Conservation (phyloP, 768 basidiomycete species). For the Phanerodontia chrysosporium region DNA sequence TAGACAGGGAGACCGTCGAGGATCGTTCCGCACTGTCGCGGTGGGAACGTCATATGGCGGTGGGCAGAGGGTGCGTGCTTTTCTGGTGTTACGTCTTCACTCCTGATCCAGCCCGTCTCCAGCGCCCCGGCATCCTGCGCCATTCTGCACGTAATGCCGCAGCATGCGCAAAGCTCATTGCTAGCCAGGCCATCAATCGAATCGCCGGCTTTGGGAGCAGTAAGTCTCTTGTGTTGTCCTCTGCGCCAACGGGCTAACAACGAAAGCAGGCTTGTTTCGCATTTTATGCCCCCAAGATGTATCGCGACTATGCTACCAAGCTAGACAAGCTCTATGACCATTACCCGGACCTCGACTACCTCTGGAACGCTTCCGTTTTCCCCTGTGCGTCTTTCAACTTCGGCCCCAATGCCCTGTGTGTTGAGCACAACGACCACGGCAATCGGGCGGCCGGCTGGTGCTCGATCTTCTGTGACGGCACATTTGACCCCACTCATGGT, state of each 20-base stretch:
- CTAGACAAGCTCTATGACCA: background rate
- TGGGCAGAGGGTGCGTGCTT: background rate
- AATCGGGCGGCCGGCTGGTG: constrained; percentile 8
- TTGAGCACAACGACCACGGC: background rate
- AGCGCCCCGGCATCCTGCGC: background rate
- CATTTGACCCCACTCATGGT: constrained; percentile 6
- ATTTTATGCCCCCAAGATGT: constrained; percentile 6
- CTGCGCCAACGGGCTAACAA: too few relatives aligned
- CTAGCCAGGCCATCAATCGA: background rate
- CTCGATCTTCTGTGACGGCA: constrained; percentile 7
- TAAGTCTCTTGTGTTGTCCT: too few relatives aligned
- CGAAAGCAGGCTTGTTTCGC: constrained; percentile 8
- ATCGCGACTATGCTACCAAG: background rate
- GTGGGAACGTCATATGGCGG: background rate
- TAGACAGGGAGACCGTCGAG: background rate
- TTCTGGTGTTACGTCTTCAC: background rate
- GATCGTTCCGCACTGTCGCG: background rate
- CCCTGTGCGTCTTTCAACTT: constrained; percentile 11
- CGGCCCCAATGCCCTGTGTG: background rate
- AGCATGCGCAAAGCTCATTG: background rate
- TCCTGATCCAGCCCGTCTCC: too few relatives aligned
- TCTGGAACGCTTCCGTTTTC: constrained; percentile 4
- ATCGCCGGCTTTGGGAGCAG: constrained; percentile 5
- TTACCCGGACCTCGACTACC: background rate
- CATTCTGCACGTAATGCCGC: background rate